Base-by-base conservation (phyloP, 495 filamentous ascomycete species). In the Penicillium lagena region DNA sequence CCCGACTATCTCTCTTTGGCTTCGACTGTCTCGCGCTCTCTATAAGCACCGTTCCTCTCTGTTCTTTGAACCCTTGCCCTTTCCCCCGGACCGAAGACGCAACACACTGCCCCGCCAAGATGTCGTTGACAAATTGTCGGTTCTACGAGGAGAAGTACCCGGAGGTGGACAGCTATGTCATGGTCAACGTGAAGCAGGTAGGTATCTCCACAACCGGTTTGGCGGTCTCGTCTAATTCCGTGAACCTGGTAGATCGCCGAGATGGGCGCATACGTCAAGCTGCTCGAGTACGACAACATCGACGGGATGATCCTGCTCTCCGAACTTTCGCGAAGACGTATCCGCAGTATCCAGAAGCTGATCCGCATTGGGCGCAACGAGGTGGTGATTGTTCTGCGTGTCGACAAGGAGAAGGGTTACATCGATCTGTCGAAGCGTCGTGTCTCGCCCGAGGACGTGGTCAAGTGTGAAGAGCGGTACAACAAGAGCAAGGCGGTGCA, bases 401-500 rank as follows among this genome's bases (percentile, higher is more conserved):
- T 98, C 37, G 93, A 98, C 70, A 97, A 97, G 71, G 93, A 98
- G 72, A 98, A 98, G 71, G 90, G 80, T 50, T 98, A 98, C 61
- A 98, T 98, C 67, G 93, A 98, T 85, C 77, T 98, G 51, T 95
- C 88, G 27, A 98, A 98, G 77, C 90, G 93, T 50, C 83, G 93
- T 69, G 93, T 98, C 29, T 96, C 90, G 4, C 87, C 94, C 30
- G 93, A 98, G 63, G 93, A 98, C 75, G 91, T 97, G 36, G 73
- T 95, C 42, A 96, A 95, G 72, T 97, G 94, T 66, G 93, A 98
- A 62, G 93, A 98, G 71, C 81, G 93, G 32, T 98, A 96, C 75
- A 98, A 98, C 79, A 98, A 98, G 81, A 87, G 86, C 75, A 98
- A 98, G 75, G 90, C 95, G 73, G 93, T 97, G 40, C 91, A 97